These are phyloP conservation scores for Fusarium chaquense DNA, from an alignment of 2,329 filamentous ascomycete genomes.

Conservation along the genomic window DNA sequence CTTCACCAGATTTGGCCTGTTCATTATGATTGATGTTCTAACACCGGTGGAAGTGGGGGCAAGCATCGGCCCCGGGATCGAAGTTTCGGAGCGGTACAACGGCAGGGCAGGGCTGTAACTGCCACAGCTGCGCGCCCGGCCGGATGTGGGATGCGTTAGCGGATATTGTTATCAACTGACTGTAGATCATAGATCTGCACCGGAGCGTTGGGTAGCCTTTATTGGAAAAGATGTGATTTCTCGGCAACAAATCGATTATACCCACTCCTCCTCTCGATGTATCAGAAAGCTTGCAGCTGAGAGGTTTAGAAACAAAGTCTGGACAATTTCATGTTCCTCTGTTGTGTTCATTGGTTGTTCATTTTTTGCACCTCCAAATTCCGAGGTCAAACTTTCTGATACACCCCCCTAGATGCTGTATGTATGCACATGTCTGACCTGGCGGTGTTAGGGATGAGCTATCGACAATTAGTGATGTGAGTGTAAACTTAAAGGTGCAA, in stretches of 20 bases:
- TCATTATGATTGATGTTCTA: conserved; percentile 8
- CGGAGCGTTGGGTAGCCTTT: not conserved
- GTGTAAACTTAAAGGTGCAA: conserved; percentile 20
- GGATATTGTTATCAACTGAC: not conserved
- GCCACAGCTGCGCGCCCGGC: conserved; percentile 7
- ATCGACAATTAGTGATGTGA: conserved; percentile 8
- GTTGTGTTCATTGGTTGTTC: not conserved
- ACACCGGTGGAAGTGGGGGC: conserved; percentile 9
- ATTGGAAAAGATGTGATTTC: not conserved
- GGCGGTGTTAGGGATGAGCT: conserved; percentile 12
- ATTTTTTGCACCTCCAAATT: not conserved
- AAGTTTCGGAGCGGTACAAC: conserved; percentile 18
- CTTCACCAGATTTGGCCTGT: not conserved
- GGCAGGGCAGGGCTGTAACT: conserved; percentile 33
- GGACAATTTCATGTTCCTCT: not conserved
- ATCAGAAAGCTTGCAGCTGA: not conserved
- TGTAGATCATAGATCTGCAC: conserved; percentile 1
- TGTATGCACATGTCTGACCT: not conserved
- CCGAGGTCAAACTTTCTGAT: not conserved
- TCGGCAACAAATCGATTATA: not conserved
- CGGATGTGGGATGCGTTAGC: not conserved
- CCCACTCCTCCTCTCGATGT: not conserved
- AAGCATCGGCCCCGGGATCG: conserved; percentile 6
- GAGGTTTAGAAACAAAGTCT: not conserved
- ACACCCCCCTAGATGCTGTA: not conserved